These are phyloP conservation scores for Globisporangium cederbergense DNA, from an alignment of 352 stramenopile species.

Conservation along the genomic window DNA sequence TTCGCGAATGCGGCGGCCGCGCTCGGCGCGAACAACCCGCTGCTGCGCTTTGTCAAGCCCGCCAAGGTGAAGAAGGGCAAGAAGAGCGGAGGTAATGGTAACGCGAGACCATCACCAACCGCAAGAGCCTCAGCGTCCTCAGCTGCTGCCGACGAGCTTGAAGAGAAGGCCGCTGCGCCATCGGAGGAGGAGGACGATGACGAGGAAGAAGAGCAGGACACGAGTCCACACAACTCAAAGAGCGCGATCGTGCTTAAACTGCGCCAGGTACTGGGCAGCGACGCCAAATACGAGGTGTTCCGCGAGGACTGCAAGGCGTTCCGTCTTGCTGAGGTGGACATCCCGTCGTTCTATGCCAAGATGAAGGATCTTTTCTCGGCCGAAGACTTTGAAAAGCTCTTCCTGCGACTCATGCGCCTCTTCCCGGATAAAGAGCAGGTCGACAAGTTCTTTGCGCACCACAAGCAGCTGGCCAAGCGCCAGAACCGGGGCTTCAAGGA, in stretches of 20 bases:
- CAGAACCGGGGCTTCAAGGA: slow-evolving; percentile 41
- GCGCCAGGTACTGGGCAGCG: slow-evolving; percentile 65
- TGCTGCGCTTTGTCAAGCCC: slow-evolving; percentile 77
- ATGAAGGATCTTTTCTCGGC: slow-evolving; percentile 59
- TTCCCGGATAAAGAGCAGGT: slow-evolving; percentile 66
- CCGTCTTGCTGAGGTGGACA: slow-evolving; percentile 44
- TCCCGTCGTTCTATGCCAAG: slow-evolving; percentile 74
- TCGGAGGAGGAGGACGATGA: slow-evolving; percentile 24
- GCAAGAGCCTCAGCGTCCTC: neutral
- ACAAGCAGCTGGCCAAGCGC: slow-evolving; percentile 49
- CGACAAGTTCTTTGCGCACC: slow-evolving; percentile 56
- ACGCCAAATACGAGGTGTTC: slow-evolving; percentile 84
- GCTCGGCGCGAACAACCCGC: slow-evolving; percentile 75
- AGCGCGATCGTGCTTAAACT: slow-evolving; percentile 78
- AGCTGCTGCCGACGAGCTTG: slow-evolving; percentile 22
- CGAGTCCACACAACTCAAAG: slow-evolving; percentile 44
- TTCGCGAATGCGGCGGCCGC: slow-evolving; percentile 58
- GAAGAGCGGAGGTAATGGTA: slow-evolving; percentile 23
- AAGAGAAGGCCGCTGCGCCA: slow-evolving; percentile 43
- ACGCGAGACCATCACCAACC: neutral
- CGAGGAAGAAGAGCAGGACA: slow-evolving; percentile 37
- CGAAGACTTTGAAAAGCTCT: slow-evolving; percentile 67
- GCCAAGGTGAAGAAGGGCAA: slow-evolving; percentile 63
- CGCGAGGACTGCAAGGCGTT: slow-evolving; percentile 75
- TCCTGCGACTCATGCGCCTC: slow-evolving; percentile 74